Evolutionary conservation across 2,329 filamentous ascomycete genomes (phyloP).

Genomic region (Bipolaris oryzae): DNA sequence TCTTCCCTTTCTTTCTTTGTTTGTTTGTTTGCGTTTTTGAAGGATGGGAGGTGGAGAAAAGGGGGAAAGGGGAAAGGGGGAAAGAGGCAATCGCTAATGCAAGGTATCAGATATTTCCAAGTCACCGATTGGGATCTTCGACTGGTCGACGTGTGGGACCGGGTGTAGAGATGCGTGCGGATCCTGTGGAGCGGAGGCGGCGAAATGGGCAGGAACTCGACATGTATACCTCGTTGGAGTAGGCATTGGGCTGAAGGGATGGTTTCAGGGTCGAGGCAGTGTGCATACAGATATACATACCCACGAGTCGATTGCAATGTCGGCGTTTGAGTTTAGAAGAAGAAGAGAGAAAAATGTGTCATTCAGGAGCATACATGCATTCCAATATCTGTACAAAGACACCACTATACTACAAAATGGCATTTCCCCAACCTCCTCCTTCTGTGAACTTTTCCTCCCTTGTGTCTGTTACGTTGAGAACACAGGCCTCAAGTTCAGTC

Average conservation of each 20-base stretch:
- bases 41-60: no score
- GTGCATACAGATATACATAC: conserved; percentile 2
- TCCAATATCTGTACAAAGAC: conserved; percentile 22
- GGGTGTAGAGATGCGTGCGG: conserved; percentile 79
- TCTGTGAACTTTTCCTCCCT: background rate
- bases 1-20: background rate
- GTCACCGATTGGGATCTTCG: conserved; percentile 53
- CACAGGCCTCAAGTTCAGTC: conserved; percentile 15
- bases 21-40: background rate
- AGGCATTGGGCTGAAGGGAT: conserved; percentile 6
- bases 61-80: background rate
- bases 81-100: background rate
- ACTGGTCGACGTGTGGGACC: conserved; percentile 70
- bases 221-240: conserved; percentile 73
- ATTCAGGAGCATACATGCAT: conserved; percentile 17
- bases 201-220: conserved; percentile 62
- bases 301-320: background rate
- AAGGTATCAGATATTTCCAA: conserved; percentile 65
- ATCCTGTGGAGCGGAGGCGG: conserved; percentile 62
- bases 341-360: background rate
- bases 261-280: background rate
- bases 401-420: conserved; percentile 6
- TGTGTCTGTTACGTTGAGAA: conserved; percentile 16
- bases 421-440: background rate
- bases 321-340: no score